A percentile compares a stretch with the other conserved stretches of the same genome.
phyloP scores from a whole-genome alignment of 139 green algal genomes.

The Micromonas commoda region DNA sequence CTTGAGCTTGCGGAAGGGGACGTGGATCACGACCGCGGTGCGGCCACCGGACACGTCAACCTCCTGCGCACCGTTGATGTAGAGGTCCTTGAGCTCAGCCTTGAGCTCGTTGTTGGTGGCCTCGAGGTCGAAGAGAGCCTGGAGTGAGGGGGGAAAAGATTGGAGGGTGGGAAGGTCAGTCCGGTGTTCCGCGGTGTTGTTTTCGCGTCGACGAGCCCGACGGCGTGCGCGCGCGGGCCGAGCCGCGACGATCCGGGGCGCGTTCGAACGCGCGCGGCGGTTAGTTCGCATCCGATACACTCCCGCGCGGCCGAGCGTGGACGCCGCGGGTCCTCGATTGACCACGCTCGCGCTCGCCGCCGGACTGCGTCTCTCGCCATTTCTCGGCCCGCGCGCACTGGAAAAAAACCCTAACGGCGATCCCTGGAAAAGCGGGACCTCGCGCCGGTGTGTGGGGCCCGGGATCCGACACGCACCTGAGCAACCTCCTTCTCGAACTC shows the following conservation, averaged over 20 bases:
- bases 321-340: background rate
- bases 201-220: background rate
- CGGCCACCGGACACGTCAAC: conserved; percentile 77
- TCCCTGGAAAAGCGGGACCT: background rate
- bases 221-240: background rate
- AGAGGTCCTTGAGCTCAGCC: conserved; percentile 91
- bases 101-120: conserved; percentile 98
- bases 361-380: no score
- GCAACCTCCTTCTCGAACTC: conserved; percentile 95
- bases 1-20: conserved; percentile 96
- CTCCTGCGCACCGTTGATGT: conserved; percentile 91
- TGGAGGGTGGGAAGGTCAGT: background rate
- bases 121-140: conserved; percentile 99
- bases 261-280: background rate
- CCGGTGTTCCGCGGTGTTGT: no score
- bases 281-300: background rate
- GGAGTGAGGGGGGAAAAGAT: conserved; percentile 21
- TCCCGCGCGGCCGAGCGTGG: no score
- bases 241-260: background rate
- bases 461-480: conserved; percentile 62
- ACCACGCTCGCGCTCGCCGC: no score
- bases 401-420: background rate
- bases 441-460: no score
- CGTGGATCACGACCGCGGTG: conserved; percentile 94
- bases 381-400: no score